Evolutionary conservation across 2,329 filamentous ascomycete species (phyloP), one percentile per base, ranked within the genome.

Genomic region (Fonsecaea erecta): DNA sequence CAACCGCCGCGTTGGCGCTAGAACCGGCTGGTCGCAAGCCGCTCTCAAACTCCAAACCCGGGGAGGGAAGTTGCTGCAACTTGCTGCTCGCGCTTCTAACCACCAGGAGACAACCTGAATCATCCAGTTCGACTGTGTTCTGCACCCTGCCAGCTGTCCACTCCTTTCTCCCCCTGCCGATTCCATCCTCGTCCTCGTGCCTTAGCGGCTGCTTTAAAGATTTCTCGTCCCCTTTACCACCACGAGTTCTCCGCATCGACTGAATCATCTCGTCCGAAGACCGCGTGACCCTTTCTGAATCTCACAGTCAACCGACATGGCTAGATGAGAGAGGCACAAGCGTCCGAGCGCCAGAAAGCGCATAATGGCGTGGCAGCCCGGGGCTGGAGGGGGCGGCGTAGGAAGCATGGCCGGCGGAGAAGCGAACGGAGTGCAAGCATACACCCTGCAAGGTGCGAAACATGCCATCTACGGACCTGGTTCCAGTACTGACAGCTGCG

Each of bases 321-420:
- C 63, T 71, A 69, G 67, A 72, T 72, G 70, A 72, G 46, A 66
- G 26, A 60, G 7, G 43, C 58, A 65, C 56, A 52, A 59, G 26
- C 48, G 55, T 48, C 59, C 48, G 56, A 65, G 69, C 69, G 69
- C 65, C 64, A 59, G 55, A 62, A 54, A 66, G 69, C 70, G 69
- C 69, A 71, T 60, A 35, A 72, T 72, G 70, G 70, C 70, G 66
- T 72, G 70, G 70, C 70, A 72, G 67, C 63, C 69, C 30, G 67
- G 66, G 67, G 63, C 70, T 64, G 70, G 67, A 48, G 70, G 66
- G 43, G 62, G 58, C 52, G 66, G 62, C 37, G 66, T 57, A 40
- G 66, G 62, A 66, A 65, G 62, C 43, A 64, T 69, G 62, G 60
- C 66, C 48, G 59, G 59, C 40, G 66, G 64, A 58, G 69, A 71